phyloP scores from a whole-genome alignment of 805 yeast species.

The Saccharomyces paradoxus region DNA sequence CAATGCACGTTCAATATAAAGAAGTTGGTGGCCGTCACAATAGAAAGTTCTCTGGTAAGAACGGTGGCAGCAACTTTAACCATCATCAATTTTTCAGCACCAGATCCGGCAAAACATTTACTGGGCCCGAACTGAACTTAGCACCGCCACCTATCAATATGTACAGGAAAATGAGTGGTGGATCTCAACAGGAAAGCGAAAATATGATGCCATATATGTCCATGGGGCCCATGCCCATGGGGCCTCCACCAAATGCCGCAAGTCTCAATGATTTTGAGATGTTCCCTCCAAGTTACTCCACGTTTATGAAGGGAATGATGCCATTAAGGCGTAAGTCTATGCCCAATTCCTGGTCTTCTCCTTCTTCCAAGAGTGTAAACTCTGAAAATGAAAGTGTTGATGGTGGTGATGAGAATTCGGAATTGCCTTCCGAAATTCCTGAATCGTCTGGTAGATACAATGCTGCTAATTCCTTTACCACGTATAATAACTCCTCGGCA shows the following conservation, averaged over 20 bases:
- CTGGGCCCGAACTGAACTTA: constrained; percentile 39
- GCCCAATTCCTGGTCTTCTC: constrained; percentile 13
- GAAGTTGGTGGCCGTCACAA: constrained; percentile 37
- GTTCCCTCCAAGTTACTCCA: constrained; percentile 9
- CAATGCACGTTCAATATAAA: constrained; percentile 80
- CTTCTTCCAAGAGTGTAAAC: constrained; percentile 11
- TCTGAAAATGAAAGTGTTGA: constrained; percentile 4
- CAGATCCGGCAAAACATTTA: constrained; percentile 8
- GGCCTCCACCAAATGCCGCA: constrained; percentile 5
- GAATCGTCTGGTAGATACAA: constrained; percentile 15
- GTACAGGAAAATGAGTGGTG: constrained; percentile 34
- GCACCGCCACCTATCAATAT: constrained; percentile 81
- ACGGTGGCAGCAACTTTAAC: constrained; percentile 10
- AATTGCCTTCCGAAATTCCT: constrained; percentile 18
- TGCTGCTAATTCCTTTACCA: constrained; percentile 15
- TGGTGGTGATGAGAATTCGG: constrained; percentile 14
- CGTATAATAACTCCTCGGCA: constrained; percentile 24
- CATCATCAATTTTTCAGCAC: constrained; percentile 13
- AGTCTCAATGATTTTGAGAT: constrained; percentile 11
- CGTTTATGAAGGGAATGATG: constrained; percentile 11
- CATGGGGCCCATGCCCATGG: constrained; percentile 7
- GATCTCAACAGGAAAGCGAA: constrained; percentile 2
- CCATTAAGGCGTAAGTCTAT: constrained; percentile 18
- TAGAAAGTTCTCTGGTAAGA: constrained; percentile 19
- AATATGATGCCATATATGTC: constrained; percentile 6